Percentiles rank a stretch among this genome's conserved stretches.
Conservation (phyloP, 441 rosid species). For the Sinapis alba region DNA sequence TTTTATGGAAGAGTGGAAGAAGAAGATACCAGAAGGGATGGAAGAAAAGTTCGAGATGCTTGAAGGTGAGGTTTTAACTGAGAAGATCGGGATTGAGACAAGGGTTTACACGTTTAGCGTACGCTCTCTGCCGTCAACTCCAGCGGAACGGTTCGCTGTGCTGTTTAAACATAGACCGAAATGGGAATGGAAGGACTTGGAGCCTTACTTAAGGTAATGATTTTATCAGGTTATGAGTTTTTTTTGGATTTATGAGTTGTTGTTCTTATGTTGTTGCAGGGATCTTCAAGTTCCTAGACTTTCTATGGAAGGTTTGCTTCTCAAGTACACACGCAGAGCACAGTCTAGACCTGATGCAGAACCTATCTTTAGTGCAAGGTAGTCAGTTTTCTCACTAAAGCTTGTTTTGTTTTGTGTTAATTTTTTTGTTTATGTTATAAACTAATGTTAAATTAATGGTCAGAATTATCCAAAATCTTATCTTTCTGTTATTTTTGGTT, state of each 20-base stretch:
- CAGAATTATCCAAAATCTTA: not conserved
- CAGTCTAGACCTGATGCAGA: conserved; percentile 69
- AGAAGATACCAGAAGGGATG: conserved; percentile 71
- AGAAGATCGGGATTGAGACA: conserved; percentile 72
- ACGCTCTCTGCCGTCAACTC: conserved; percentile 68
- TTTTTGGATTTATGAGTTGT: not conserved
- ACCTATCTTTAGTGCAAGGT: conserved; percentile 82
- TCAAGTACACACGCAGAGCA: conserved; percentile 81
- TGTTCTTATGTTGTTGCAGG: conserved; percentile 40
- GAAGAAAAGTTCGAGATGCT: conserved; percentile 66
- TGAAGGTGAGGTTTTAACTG: conserved; percentile 89
- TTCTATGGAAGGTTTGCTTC: conserved; percentile 81
- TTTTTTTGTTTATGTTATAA: not conserved
- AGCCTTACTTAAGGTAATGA: conserved; percentile 78
- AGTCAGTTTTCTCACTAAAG: conserved; percentile 34
- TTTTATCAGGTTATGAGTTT: not conserved
- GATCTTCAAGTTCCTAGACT: conserved; percentile 84
- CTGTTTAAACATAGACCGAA: conserved; percentile 72
- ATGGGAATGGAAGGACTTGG: conserved; percentile 92
- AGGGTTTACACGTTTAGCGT: conserved; percentile 72
- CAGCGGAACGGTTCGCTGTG: conserved; percentile 66
- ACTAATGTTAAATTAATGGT: not conserved
- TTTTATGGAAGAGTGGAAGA: conserved; percentile 74
- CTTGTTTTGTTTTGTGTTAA: not conserved
- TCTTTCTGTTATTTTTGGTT: not conserved